Conservation (phyloP, 73 alveolate genomes). For the Tetrahymena borealis region DNA sequence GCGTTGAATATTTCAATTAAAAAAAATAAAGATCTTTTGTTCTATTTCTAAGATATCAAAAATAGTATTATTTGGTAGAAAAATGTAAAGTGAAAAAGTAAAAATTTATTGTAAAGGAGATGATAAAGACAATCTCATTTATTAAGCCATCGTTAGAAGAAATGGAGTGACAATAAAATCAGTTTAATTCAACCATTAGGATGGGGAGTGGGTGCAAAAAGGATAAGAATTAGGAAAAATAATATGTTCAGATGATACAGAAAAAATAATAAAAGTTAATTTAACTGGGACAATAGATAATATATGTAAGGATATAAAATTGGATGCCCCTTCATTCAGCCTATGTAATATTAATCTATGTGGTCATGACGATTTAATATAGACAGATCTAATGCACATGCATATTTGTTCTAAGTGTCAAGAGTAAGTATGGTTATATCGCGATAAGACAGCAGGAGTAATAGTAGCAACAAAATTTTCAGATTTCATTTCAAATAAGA, state of each 20-base stretch:
- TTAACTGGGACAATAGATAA: background rate
- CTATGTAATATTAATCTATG: background rate
- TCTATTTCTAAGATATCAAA: too few relatives aligned
- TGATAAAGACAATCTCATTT: background rate
- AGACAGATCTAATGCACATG: background rate
- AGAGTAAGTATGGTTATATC: background rate
- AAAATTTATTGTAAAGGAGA: background rate
- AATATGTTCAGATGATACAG: background rate
- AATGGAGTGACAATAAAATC: background rate
- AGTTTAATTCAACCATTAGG: background rate
- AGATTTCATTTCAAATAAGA: background rate
- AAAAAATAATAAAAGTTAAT: background rate
- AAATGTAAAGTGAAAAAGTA: background rate
- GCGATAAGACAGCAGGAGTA: background rate
- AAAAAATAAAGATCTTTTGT: too few relatives aligned
- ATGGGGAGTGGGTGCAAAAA: background rate
- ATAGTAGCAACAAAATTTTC: background rate
- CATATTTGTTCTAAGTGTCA: background rate
- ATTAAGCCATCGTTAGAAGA: background rate
- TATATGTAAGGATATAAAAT: background rate
- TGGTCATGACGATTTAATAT: background rate
- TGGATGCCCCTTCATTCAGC: background rate
- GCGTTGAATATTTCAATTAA: too few relatives aligned
- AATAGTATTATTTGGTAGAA: too few relatives aligned
- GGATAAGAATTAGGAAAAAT: background rate